phyloP scores from a whole-genome alignment of 768 basidiomycete genomes.

The Trametes sanguinea region DNA sequence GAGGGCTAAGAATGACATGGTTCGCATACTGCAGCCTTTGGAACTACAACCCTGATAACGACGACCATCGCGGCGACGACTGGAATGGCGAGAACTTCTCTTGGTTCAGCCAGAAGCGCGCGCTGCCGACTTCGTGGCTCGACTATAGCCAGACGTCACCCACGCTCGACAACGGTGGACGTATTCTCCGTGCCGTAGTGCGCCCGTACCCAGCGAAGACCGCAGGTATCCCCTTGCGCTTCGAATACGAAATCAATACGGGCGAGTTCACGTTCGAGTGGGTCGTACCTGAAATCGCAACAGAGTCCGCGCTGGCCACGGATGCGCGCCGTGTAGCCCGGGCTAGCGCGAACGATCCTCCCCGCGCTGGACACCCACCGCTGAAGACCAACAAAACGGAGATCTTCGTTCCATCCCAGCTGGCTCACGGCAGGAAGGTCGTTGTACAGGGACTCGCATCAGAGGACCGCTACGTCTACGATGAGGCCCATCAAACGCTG shows the following conservation, averaged over 20 bases:
- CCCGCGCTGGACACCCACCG: conserved; percentile 40
- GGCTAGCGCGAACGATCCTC: conserved; percentile 38
- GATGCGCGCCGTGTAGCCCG: not conserved
- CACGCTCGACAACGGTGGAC: conserved; percentile 80
- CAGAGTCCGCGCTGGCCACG: conserved; percentile 10
- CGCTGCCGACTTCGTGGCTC: conserved; percentile 54
- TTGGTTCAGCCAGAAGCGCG: conserved; percentile 76
- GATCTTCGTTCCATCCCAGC: conserved; percentile 71
- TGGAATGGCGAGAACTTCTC: conserved; percentile 99
- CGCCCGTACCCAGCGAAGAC: conserved; percentile 92
- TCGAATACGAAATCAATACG: conserved; percentile 77
- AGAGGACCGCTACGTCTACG: conserved; percentile 57
- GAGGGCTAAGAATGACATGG: not conserved
- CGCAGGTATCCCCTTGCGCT: conserved; percentile 76
- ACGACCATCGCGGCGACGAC: conserved; percentile 74
- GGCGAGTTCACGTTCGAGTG: conserved; percentile 69
- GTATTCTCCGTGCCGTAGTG: conserved; percentile 77
- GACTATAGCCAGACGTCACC: conserved; percentile 60
- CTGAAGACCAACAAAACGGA: conserved; percentile 72
- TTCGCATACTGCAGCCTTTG: conserved; percentile 60
- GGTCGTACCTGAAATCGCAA: conserved; percentile 42
- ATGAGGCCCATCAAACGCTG: conserved; percentile 70
- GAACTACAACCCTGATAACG: conserved; percentile 92
- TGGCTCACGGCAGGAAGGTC: conserved; percentile 59
- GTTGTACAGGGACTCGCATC: conserved; percentile 56